These are phyloP conservation scores for Phylloporus sp. DNA, from an alignment of 768 basidiomycete species.

Conservation along the genomic window DNA sequence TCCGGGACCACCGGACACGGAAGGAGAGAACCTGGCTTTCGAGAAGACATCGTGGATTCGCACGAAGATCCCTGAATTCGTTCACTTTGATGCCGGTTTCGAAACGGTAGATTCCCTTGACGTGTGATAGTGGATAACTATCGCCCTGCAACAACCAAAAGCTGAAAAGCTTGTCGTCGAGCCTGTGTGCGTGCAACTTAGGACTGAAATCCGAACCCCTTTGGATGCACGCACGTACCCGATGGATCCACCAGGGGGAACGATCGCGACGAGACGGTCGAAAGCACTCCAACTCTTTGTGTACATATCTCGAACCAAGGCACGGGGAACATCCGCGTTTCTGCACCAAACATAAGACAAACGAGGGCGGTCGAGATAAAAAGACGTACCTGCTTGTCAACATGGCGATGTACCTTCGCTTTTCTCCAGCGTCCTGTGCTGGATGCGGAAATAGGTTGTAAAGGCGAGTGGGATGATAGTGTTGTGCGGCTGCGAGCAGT, in stretches of 20 bases:
- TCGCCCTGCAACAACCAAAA: slow-evolving; percentile 86
- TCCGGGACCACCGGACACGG: slow-evolving; percentile 75
- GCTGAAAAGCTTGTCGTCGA: slow-evolving; percentile 87
- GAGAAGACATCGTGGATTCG: slow-evolving; percentile 81
- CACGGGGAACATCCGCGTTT: slow-evolving; percentile 81
- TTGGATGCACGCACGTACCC: slow-evolving; percentile 47
- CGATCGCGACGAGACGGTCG: slow-evolving; percentile 81
- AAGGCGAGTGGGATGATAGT: slow-evolving; percentile 68
- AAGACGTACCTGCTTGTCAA: slow-evolving; percentile 59
- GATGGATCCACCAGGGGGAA: slow-evolving; percentile 86
- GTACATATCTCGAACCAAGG: slow-evolving; percentile 84
- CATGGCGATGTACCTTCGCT: slow-evolving; percentile 67
- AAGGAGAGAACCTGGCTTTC: slow-evolving; percentile 79
- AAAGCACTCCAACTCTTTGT: slow-evolving; percentile 93
- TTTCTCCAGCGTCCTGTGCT: slow-evolving; percentile 70
- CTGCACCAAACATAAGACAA: slow-evolving; percentile 31
- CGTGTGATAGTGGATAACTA: slow-evolving; percentile 66
- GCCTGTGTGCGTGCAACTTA: slow-evolving; percentile 35
- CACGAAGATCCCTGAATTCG: slow-evolving; percentile 84
- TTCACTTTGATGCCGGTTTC: slow-evolving; percentile 85
- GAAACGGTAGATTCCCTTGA: slow-evolving; percentile 83
- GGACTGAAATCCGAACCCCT: not conserved
- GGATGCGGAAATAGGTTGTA: slow-evolving; percentile 78
- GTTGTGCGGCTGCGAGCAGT: slow-evolving; percentile 68
- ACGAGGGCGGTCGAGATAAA: not conserved